Base-by-base conservation (phyloP, 2,329 filamentous ascomycete genomes). In the Phialophora macrospora region DNA sequence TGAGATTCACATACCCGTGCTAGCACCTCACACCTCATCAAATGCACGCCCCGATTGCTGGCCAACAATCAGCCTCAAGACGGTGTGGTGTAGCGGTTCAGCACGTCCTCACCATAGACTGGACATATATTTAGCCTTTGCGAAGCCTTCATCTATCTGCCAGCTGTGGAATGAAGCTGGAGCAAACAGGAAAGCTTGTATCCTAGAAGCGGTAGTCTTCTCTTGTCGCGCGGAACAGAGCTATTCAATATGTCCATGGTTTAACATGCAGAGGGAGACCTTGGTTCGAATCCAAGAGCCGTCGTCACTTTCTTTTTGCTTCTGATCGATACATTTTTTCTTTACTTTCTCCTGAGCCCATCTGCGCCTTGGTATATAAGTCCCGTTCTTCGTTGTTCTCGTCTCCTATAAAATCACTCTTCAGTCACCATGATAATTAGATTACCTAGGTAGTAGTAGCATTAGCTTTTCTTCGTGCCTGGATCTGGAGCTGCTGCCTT, bases 271-370 rank as follows among this genome's bases (percentile, higher is more conserved):
- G 38, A 44, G 38, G 14, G 9, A 44, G 38, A 44, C 38, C 38
- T 44, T 44, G 38, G 38, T 44, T 44, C 38, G 38, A 44, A n/a
- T 44, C 38, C 38, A n/a, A 44, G 38, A n/a, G 20, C 38, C 38
- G 38, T 44, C 38, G 5, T 44, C 17, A n/a, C 6, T n/a, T n/a
- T 20, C 38, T 44, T 44, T 44, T 44, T 44, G 14, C 32, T 11
- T 11, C 9, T 4, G 38, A 44, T 44, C 17, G 17, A 44, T 44
- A 4, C 2, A 8, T 44, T 2, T 1, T n/a, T 20, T n/a, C 17
- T 8, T n/a, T 8, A 1, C 6, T 3, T n/a, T 44, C 38, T 44
- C 17, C 17, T 7, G 6, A 20, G 17, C 5, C 5, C 14, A n/a
- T n/a, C 5, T 7, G 5, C 14, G 1, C 38, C 14, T n/a, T 1